Base-by-base conservation (phyloP, 352 stramenopile genomes). In the Pythium periplocum region DNA sequence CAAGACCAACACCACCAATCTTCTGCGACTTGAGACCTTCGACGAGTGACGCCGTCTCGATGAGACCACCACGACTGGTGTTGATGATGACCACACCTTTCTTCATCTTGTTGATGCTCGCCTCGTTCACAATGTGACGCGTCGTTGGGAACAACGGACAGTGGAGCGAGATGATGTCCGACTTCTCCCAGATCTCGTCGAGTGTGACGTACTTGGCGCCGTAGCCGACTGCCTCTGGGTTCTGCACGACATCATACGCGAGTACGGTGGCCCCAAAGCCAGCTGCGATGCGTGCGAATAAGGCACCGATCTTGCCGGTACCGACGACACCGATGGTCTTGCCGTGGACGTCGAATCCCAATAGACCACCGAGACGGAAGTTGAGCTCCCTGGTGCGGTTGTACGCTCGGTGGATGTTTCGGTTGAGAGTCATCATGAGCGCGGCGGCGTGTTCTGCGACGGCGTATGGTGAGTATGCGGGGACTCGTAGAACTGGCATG, bases 31-130 rank as follows among this genome's bases (percentile, higher is more conserved):
- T 83, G 37, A 97, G 71, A 10, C 78, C 86, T 42, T 78, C 59
- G 31, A 96, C 73, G 0, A 97, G 62, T 4, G 85, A 80, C 8
- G 72, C 74, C 11, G 86, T 96, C 58, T 96, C 80, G 38, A 97
- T 82, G 5, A 97, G 62, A 11, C 81, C 86, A 48, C 90, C 89
- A 52, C 87, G 86, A 32, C 78, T 90, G 9, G 86, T 96, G 62
- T 97, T 98, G 61, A 98, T 96, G 8, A 98, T 61, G 59, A 94
- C 83, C 3, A 96, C 85, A 11, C 78, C 70, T 11, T 90, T 57
- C 68, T 96, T 96, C 68, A 98, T 91, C 67, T 91, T 82, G 8
- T 66, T 59, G 45, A 97, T 80, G 47, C 79, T 84, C 32, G 84
- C 66, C 7, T 75, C 64, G 57, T 95, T 92, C 54, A 97, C 84